Percentiles rank a stretch among this genome's conserved stretches.
Evolutionary conservation across 768 basidiomycete genomes (phyloP).

Genomic region (Tylopilus sp.): DNA sequence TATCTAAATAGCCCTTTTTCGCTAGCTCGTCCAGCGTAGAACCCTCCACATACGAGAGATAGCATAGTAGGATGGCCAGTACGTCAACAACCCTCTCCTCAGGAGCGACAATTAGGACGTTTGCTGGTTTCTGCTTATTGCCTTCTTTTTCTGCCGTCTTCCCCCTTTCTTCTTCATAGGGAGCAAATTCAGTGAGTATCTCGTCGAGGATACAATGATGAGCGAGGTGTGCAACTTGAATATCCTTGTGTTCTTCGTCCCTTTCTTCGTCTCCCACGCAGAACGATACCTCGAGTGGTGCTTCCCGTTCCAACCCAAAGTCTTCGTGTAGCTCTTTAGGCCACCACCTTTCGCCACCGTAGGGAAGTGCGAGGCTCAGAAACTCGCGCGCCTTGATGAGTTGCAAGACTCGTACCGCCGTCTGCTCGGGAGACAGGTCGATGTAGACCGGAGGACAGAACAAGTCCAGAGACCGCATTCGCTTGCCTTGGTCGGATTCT

Average conservation of each 20-base stretch:
- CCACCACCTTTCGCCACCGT: constrained; percentile 9
- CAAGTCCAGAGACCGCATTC: background rate
- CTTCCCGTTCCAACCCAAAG: background rate
- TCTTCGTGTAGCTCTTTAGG: background rate
- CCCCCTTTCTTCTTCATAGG: background rate
- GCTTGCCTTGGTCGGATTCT: background rate
- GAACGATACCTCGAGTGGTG: no score
- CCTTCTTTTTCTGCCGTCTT: no score
- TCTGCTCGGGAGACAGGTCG: background rate
- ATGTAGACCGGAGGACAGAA: background rate
- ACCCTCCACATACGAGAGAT: constrained; percentile 11
- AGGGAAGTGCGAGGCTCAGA: constrained; percentile 39
- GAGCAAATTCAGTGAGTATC: background rate
- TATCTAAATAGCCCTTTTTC: background rate
- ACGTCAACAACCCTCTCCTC: constrained; percentile 9
- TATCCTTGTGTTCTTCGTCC: background rate
- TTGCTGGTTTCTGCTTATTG: no score
- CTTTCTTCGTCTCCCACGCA: background rate
- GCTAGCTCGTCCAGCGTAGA: background rate
- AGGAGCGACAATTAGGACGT: constrained; percentile 14
- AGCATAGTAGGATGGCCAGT: constrained; percentile 9
- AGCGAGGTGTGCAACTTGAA: constrained; percentile 3
- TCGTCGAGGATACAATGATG: background rate
- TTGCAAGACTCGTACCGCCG: constrained; percentile 31
- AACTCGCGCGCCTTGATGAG: constrained; percentile 43